phyloP scores from a whole-genome alignment of 2,329 filamentous ascomycete species.

The Penicillium sp. region DNA sequence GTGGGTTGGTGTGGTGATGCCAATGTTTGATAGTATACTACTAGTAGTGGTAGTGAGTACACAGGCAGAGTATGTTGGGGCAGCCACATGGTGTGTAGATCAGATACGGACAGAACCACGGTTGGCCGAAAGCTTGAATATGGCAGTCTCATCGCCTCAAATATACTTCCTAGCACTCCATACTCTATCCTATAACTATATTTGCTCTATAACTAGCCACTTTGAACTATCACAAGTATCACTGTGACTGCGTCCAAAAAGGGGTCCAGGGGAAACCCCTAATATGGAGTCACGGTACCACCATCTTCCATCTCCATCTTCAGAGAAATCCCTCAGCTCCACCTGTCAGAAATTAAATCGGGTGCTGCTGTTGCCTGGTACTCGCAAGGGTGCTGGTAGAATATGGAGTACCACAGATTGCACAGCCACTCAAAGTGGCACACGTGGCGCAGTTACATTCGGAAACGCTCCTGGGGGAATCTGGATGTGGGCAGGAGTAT shows the following conservation, averaged over 20 bases:
- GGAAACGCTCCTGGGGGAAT: neutral
- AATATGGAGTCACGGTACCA: neutral
- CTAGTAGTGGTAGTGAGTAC: neutral
- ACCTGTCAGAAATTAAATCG: neutral
- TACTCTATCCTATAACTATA: too few species aligned
- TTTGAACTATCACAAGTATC: too few species aligned
- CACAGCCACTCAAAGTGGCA: slow-evolving; percentile 27
- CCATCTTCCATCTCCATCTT: too few species aligned
- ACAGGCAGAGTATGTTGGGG: too few species aligned
- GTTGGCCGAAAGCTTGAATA: neutral
- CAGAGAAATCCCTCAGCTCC: neutral
- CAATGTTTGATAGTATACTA: too few species aligned
- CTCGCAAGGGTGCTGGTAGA: too few species aligned
- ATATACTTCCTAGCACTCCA: too few species aligned
- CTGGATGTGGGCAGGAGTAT: neutral
- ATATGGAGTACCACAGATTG: too few species aligned
- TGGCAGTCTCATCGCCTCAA: too few species aligned
- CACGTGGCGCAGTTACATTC: slow-evolving; percentile 23
- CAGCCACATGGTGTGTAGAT: neutral
- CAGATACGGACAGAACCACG: neutral
- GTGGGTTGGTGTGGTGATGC: neutral
- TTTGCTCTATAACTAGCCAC: too few species aligned
- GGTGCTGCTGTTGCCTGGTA: neutral
- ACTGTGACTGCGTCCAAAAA: too few species aligned
- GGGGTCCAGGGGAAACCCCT: too few species aligned